These are phyloP conservation scores for Plasmodium vivax DNA, from an alignment of 169 alveolate species.

Conservation along the genomic window DNA sequence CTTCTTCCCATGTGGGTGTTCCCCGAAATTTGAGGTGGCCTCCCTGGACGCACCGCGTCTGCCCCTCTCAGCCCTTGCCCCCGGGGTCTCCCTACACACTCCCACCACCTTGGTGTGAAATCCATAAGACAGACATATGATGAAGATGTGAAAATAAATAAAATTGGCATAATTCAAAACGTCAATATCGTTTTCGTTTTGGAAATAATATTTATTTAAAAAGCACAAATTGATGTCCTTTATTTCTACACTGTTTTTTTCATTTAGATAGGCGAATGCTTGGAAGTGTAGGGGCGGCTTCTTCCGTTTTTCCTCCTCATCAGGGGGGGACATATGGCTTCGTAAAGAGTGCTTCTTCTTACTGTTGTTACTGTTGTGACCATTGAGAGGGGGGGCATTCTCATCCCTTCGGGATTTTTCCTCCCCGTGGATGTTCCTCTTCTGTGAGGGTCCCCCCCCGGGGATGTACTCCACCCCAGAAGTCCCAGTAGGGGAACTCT, in stretches of 20 bases:
- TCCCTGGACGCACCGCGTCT: background rate
- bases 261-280: constrained; percentile 21
- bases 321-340: background rate
- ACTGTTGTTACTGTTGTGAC: no score
- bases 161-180: constrained; percentile 66
- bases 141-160: constrained; percentile 63
- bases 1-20: background rate
- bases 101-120: constrained; percentile 62
- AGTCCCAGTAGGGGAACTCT: background rate
- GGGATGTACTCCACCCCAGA: background rate
- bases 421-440: background rate
- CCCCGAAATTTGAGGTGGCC: background rate
- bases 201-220: constrained; percentile 57
- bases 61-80: background rate
- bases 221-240: constrained; percentile 39
- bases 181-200: constrained; percentile 57
- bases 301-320: background rate
- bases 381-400: no score
- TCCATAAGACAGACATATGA: constrained; percentile 52
- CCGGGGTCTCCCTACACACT: constrained; percentile 29
- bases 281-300: constrained; percentile 28
- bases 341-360: background rate
- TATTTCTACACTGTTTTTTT: constrained; percentile 48
- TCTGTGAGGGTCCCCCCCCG: background rate
- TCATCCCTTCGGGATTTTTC: background rate